Percentiles rank a stretch among this genome's conserved stretches.
Conservation (phyloP, 331 rosid species). For the Rosa hybrid region DNA sequence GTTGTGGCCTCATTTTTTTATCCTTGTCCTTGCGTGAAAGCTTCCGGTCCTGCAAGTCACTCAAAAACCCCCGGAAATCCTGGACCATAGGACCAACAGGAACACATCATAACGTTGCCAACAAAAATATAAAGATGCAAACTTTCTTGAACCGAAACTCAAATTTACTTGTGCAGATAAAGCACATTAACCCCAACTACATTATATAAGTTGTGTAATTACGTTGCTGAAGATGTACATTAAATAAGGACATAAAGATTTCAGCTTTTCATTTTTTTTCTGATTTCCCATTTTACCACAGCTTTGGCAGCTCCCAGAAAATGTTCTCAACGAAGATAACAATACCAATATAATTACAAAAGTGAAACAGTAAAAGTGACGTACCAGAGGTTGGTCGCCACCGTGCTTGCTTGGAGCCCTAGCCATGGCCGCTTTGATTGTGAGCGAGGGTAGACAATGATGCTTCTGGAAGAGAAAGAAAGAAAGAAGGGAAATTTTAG, state of each 20-base stretch:
- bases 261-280: neutral
- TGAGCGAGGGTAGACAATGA: neutral
- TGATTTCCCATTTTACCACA: neutral
- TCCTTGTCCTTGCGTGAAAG: slow-evolving; percentile 60
- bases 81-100: slow-evolving; percentile 29
- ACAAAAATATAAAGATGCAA: neutral
- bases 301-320: too few relatives aligned
- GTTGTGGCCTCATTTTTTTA: slow-evolving; percentile 39
- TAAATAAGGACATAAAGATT: neutral
- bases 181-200: slow-evolving; percentile 1
- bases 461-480: slow-evolving; percentile 4
- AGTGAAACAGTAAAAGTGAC: neutral
- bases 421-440: slow-evolving; percentile 33
- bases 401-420: slow-evolving; percentile 52
- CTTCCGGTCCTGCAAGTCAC: slow-evolving; percentile 93
- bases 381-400: slow-evolving; percentile 52
- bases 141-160: neutral
- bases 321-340: neutral
- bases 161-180: neutral
- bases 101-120: neutral
- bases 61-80: slow-evolving; percentile 90
- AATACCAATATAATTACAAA: neutral
- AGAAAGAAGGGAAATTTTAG: neutral
- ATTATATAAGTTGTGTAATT: neutral
- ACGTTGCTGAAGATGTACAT: neutral